phyloP scores from a whole-genome alignment of 1,139 yeast species.

The Debaryomyces sp. region DNA sequence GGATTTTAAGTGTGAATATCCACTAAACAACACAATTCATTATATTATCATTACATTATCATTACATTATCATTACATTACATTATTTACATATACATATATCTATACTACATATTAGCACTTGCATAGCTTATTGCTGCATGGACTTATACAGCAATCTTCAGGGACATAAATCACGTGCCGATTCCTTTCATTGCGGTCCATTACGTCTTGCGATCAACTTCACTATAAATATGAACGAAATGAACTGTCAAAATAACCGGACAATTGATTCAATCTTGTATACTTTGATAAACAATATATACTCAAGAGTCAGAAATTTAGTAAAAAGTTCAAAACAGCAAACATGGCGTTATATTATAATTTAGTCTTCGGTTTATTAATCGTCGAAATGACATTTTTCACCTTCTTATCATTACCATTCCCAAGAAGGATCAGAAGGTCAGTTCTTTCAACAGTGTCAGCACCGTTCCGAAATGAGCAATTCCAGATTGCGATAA shows the following conservation, averaged over 20 bases:
- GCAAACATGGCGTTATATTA: slow-evolving; percentile 70
- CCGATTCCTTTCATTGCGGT: slow-evolving; percentile 1
- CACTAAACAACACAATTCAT: background rate
- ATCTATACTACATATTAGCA: background rate
- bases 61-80: no score
- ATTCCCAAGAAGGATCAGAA: slow-evolving; percentile 74
- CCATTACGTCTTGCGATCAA: slow-evolving; percentile 1
- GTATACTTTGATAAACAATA: background rate
- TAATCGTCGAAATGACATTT: slow-evolving; percentile 77
- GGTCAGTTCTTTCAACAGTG: slow-evolving; percentile 63
- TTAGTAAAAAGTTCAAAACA: background rate
- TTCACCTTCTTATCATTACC: slow-evolving; percentile 86
- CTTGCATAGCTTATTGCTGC: background rate
- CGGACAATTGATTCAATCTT: background rate
- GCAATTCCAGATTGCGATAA: slow-evolving; percentile 74
- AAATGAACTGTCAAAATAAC: background rate
- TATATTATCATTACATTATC: background rate
- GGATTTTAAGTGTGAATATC: slow-evolving; percentile 18
- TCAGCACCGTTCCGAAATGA: slow-evolving; percentile 72
- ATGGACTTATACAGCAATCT: background rate
- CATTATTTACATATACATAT: no score
- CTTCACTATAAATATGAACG: background rate
- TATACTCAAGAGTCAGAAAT: background rate
- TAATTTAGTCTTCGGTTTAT: slow-evolving; percentile 71
- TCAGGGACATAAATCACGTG: slow-evolving; percentile 3